Percentiles rank a stretch among this genome's conserved stretches.
These are phyloP conservation scores for Penicillium sp. DNA, from an alignment of 2,329 filamentous ascomycete species.

Conservation along the genomic window DNA sequence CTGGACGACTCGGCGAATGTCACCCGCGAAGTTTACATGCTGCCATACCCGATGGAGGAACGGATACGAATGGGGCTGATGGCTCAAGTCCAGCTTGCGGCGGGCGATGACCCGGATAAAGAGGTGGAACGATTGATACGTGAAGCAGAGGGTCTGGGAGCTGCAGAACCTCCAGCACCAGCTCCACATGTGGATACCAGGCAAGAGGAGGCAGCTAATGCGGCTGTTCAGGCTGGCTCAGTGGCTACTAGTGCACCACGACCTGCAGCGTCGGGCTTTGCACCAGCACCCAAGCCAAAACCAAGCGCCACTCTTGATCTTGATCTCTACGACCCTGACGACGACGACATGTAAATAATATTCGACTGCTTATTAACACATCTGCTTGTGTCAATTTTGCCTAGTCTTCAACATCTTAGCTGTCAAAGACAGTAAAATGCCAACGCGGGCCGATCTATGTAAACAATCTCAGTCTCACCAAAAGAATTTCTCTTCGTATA, in stretches of 20 bases:
- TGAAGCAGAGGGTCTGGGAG: constrained; percentile 57
- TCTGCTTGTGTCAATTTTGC: neutral
- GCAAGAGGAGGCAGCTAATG: constrained; percentile 34
- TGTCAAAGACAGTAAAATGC: too few relatives aligned
- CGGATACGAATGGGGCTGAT: constrained; percentile 48
- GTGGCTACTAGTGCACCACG: constrained; percentile 15
- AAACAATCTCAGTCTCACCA: too few relatives aligned
- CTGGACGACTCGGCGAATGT: constrained; percentile 43
- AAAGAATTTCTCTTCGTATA: too few relatives aligned
- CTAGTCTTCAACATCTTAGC: too few relatives aligned
- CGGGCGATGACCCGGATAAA: constrained; percentile 55
- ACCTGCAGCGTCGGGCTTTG: constrained; percentile 13
- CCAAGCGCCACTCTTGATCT: constrained; percentile 45
- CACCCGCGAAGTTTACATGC: constrained; percentile 41
- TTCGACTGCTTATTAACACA: neutral
- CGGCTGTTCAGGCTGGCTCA: constrained; percentile 33
- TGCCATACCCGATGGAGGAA: constrained; percentile 48
- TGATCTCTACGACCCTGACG: constrained; percentile 48
- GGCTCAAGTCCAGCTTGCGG: constrained; percentile 45
- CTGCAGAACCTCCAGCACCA: constrained; percentile 44
- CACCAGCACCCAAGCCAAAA: constrained; percentile 34
- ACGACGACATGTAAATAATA: constrained; percentile 31
- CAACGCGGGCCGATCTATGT: too few relatives aligned
- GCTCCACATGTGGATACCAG: constrained; percentile 37
- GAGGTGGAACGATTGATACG: constrained; percentile 48